These are phyloP conservation scores for Tulasnella calospora DNA, from an alignment of 768 basidiomycete species.

Conservation along the genomic window DNA sequence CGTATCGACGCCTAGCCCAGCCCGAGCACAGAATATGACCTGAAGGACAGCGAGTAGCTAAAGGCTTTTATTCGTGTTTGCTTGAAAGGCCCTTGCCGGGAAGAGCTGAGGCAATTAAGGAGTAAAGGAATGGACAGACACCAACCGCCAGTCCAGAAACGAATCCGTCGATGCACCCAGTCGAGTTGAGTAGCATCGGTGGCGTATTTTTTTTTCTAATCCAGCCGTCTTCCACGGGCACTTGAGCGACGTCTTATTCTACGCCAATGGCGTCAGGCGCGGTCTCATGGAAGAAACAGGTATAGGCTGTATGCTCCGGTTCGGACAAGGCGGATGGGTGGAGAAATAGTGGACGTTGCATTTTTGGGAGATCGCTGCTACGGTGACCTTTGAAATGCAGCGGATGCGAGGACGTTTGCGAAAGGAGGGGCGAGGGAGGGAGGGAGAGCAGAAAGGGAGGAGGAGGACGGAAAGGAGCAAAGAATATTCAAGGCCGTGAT, in stretches of 20 bases:
- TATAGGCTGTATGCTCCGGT: constrained; percentile 24
- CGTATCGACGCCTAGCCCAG: too few species aligned
- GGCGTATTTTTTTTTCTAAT: constrained; percentile 29
- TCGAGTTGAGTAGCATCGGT: constrained; percentile 28
- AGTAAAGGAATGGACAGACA: too few species aligned
- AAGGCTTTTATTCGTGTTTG: background rate
- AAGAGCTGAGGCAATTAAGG: too few species aligned
- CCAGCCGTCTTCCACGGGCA: constrained; percentile 26
- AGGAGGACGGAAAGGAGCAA: background rate
- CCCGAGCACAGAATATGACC: background rate
- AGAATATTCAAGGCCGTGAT: too few species aligned
- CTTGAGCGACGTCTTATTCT: constrained; percentile 15
- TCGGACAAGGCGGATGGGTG: constrained; percentile 25
- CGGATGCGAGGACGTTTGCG: background rate
- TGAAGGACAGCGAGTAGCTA: too few species aligned
- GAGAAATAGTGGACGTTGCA: constrained; percentile 24
- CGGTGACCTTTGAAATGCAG: background rate
- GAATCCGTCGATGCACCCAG: background rate
- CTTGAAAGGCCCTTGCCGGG: background rate
- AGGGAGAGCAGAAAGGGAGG: background rate
- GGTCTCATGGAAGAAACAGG: constrained; percentile 25
- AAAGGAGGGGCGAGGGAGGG: background rate
- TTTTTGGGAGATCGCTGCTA: background rate
- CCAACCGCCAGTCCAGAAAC: too few species aligned
- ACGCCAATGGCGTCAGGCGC: background rate